These are phyloP conservation scores for Annulohypoxylon bovei DNA, from an alignment of 495 filamentous ascomycete genomes.

Conservation along the genomic window DNA sequence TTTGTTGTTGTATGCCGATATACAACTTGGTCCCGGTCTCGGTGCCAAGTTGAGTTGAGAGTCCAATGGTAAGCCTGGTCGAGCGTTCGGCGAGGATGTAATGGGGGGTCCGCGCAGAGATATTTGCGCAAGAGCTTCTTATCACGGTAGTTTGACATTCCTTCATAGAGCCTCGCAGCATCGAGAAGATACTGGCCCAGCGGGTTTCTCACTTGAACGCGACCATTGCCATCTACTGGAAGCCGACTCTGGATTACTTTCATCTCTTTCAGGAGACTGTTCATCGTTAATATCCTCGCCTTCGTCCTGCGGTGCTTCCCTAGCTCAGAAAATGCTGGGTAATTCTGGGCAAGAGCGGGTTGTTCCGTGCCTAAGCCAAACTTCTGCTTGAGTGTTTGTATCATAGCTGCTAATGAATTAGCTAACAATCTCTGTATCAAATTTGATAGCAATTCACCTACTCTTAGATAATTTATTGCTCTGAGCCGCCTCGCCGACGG, in stretches of 20 bases:
- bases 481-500: not conserved
- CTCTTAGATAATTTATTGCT: not conserved
- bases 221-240: constrained; percentile 34
- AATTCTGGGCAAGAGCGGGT: not conserved
- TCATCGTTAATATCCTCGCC: constrained; percentile 31
- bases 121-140: constrained; percentile 69
- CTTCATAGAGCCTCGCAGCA: constrained; percentile 52
- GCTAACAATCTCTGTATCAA: not conserved
- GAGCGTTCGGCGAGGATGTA: constrained; percentile 75
- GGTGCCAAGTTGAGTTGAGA: constrained; percentile 64
- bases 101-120: constrained; percentile 62
- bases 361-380: not conserved
- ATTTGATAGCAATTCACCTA: not conserved
- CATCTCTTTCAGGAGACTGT: constrained; percentile 2
- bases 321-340: not conserved
- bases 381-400: not conserved
- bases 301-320: not conserved
- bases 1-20: constrained; percentile 59
- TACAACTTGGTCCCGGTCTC: constrained; percentile 76
- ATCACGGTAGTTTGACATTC: constrained; percentile 58
- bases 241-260: not conserved
- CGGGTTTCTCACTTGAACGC: constrained; percentile 44
- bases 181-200: constrained; percentile 51
- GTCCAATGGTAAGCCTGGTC: constrained; percentile 76
- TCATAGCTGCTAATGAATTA: not conserved